Base-by-base conservation (phyloP, 345 rosid species). In the Sisymbrium altissimum region DNA sequence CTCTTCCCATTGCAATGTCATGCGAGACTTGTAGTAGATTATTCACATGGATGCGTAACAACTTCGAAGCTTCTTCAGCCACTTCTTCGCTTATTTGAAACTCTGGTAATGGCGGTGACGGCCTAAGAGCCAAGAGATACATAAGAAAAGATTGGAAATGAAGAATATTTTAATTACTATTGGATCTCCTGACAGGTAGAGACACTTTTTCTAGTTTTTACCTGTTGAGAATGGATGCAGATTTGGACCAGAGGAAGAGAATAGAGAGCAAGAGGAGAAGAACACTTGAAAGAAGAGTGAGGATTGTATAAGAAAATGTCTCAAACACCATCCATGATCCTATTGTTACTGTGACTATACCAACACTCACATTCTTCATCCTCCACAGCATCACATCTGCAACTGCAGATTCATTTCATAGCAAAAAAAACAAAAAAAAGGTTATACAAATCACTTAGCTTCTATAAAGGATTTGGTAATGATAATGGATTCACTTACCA, bases 341-440 rank as follows among this genome's bases (percentile, higher is more conserved):
- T 70, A 96, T 50, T 56, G 90, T 82, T 23, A 85, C 86, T 73
- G 84, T 73, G 74, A 96, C 64, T 73, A 90, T 86, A 80, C 91
- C 86, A 78, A 70, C 33, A 55, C 94, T 83, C 77, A 77, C 53
- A 73, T 92, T 88, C 78, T 79, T 86, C 72, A 52, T 71, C 86
- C 89, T 92, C 99, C 99, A 92, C 23, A 92, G 73, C 33, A 92
- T 79, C 75, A 89, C 95, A 89, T 96, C 97, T 78, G 96, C 96
- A 79, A 84, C 98, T 96, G 90, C 76, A 14, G 50, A 73, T 75
- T 78, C 81, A 58, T 58, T 64, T 32, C 59, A 76, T 27, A 6
- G 4, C 7, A 30, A 30, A 7, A 32, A 32, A 8, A 32, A 13
- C 80, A 48, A 3, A 14, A n/a, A 6, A 29, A 35, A 38, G 36